Conservation (phyloP, 257 asterid species). For the Ligustrum vulgare region DNA sequence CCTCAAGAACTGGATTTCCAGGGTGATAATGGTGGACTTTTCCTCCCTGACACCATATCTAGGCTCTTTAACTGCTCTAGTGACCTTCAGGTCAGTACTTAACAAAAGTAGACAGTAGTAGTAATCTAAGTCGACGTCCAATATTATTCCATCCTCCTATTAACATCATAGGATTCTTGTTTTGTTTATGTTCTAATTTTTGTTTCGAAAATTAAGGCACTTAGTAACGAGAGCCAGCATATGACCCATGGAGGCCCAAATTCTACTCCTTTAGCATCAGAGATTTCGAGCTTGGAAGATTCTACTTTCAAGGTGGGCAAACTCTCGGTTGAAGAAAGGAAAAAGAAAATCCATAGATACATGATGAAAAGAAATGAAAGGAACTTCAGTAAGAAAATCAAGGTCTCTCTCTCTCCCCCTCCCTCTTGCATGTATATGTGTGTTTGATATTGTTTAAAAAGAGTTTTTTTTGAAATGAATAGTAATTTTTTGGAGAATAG, state of each 20-base stretch:
- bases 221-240: slow-evolving; percentile 66
- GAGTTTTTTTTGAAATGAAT: too few species aligned
- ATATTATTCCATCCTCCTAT: too few species aligned
- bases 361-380: slow-evolving; percentile 86
- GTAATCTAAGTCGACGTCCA: too few species aligned
- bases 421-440: too few species aligned
- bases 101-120: not conserved
- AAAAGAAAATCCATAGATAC: slow-evolving; percentile 78
- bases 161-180: not conserved
- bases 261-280: slow-evolving; percentile 61
- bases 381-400: slow-evolving; percentile 91
- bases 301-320: slow-evolving; percentile 67
- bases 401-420: slow-evolving; percentile 41
- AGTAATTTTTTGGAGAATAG: too few species aligned
- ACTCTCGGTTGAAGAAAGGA: slow-evolving; percentile 80
- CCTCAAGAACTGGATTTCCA: slow-evolving; percentile 69
- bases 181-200: not conserved
- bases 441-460: too few species aligned
- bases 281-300: slow-evolving; percentile 80
- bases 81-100: slow-evolving; percentile 60
- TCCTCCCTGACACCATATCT: slow-evolving; percentile 52
- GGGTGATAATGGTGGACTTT: slow-evolving; percentile 57
- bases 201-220: slow-evolving; percentile 35
- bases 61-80: slow-evolving; percentile 52
- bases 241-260: slow-evolving; percentile 49